Percentiles rank a stretch among this genome's conserved stretches.
phyloP scores from a whole-genome alignment of 2,329 filamentous ascomycete species.

The Trichoderma simmonsii region DNA sequence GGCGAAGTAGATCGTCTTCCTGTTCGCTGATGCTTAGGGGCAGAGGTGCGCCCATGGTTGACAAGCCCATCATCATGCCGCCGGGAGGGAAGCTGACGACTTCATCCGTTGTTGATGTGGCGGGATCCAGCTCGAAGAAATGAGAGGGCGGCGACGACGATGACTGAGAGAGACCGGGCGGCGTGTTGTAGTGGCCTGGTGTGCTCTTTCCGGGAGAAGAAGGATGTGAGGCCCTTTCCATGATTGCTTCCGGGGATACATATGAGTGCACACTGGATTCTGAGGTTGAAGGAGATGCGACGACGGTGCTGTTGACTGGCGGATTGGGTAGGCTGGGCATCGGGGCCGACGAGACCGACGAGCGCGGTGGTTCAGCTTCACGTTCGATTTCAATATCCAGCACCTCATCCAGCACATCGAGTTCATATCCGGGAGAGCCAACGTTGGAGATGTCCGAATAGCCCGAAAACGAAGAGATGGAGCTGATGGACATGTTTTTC shows the following conservation, averaged over 20 bases:
- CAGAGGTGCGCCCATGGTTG: slow-evolving; percentile 34
- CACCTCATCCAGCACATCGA: slow-evolving; percentile 47
- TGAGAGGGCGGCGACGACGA: slow-evolving; percentile 55
- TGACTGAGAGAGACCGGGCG: slow-evolving; percentile 59
- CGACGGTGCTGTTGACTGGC: slow-evolving; percentile 29
- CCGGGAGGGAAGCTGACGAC: slow-evolving; percentile 30
- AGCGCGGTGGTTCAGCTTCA: slow-evolving; percentile 30
- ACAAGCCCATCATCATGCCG: slow-evolving; percentile 33
- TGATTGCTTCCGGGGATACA: slow-evolving; percentile 46
- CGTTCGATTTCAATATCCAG: slow-evolving; percentile 40
- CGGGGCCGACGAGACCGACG: slow-evolving; percentile 46
- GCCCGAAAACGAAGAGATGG: slow-evolving; percentile 52
- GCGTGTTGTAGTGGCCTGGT: slow-evolving; percentile 53
- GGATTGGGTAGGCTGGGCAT: slow-evolving; percentile 34
- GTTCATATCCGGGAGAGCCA: slow-evolving; percentile 52
- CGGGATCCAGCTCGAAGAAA: slow-evolving; percentile 47
- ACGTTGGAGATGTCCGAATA: slow-evolving; percentile 56
- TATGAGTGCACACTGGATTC: slow-evolving; percentile 40
- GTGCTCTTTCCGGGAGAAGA: slow-evolving; percentile 50
- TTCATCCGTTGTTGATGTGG: slow-evolving; percentile 33
- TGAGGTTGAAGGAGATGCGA: slow-evolving; percentile 43
- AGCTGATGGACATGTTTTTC: slow-evolving; percentile 50
- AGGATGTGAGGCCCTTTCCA: slow-evolving; percentile 39
- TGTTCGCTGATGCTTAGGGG: slow-evolving; percentile 36
- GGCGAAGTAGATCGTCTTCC: slow-evolving; percentile 45